Evolutionary conservation across 495 filamentous ascomycete genomes (phyloP).

Genomic region (Rhizodiscina lignyota): DNA sequence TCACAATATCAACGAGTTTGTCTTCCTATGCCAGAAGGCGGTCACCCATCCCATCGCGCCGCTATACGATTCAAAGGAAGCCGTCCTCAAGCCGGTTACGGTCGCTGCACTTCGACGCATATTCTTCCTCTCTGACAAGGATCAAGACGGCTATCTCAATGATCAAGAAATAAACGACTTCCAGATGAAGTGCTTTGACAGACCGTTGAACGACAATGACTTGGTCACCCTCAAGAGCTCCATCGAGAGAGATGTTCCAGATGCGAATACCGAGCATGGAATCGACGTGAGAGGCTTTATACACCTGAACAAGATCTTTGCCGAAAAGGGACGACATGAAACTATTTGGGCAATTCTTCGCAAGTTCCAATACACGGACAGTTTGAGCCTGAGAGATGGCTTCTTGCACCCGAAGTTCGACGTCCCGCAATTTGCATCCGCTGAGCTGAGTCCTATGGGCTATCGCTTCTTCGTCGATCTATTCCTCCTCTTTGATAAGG

Average conservation of each 20-base stretch:
- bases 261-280: conserved; percentile 50
- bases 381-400: conserved; percentile 69
- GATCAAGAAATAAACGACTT: conserved; percentile 84
- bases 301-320: conserved; percentile 83
- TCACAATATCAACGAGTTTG: conserved; percentile 89
- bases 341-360: conserved; percentile 93
- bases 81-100: conserved; percentile 69
- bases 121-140: conserved; percentile 91
- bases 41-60: conserved; percentile 95
- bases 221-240: conserved; percentile 75
- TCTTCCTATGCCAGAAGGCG: conserved; percentile 96
- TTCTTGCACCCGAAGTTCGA: conserved; percentile 93
- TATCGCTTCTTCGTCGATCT: conserved; percentile 97
- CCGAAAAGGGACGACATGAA: conserved; percentile 94
- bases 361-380: conserved; percentile 95
- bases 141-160: conserved; percentile 86
- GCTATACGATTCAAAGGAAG: conserved; percentile 87
- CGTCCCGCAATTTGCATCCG: conserved; percentile 75
- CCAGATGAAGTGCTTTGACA: conserved; percentile 80
- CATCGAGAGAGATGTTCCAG: conserved; percentile 48
- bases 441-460: conserved; percentile 83
- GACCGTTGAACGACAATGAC: conserved; percentile 60
- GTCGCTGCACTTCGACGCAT: conserved; percentile 71
- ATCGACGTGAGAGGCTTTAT: conserved; percentile 73
- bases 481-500: conserved; percentile 87